phyloP scores from a whole-genome alignment of 768 basidiomycete species.

The Tulasnella sp. region DNA sequence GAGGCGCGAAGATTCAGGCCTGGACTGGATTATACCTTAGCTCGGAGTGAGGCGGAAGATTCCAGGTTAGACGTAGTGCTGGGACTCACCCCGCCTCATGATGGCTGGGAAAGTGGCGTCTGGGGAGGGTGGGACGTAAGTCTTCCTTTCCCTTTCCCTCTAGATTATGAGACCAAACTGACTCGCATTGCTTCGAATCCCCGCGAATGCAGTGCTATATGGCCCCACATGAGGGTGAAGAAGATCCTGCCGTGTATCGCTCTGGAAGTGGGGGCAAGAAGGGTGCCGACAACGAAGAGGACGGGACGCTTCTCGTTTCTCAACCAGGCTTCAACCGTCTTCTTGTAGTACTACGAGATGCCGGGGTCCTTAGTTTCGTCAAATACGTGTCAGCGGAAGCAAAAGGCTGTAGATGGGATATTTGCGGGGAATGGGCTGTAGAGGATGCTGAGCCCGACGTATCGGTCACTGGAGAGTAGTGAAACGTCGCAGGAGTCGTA shows the following conservation, averaged over 20 bases:
- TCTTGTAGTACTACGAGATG: slow-evolving; percentile 82
- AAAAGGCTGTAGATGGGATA: slow-evolving; percentile 85
- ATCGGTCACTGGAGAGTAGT: no score
- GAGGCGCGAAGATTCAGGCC: slow-evolving; percentile 86
- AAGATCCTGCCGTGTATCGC: slow-evolving; percentile 91
- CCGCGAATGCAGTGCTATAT: slow-evolving; percentile 65
- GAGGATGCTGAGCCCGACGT: slow-evolving; percentile 51
- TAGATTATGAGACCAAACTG: not conserved
- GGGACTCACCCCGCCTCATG: slow-evolving; percentile 60
- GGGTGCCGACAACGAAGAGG: slow-evolving; percentile 36
- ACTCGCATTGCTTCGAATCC: not conserved
- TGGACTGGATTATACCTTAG: slow-evolving; percentile 91
- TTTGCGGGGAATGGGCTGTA: slow-evolving; percentile 87
- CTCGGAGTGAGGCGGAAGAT: slow-evolving; percentile 75
- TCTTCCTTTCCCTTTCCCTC: slow-evolving; percentile 21
- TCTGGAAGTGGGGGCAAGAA: slow-evolving; percentile 40
- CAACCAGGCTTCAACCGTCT: slow-evolving; percentile 87
- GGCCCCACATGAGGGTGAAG: slow-evolving; percentile 88
- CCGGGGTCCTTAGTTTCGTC: slow-evolving; percentile 88
- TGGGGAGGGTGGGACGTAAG: slow-evolving; percentile 94
- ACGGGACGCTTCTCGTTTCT: slow-evolving; percentile 73
- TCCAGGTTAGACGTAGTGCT: slow-evolving; percentile 79
- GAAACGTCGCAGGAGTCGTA: no score
- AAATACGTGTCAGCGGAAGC: slow-evolving; percentile 91
- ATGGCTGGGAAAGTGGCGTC: slow-evolving; percentile 58